A percentile compares a stretch with the other conserved stretches of the same genome.
These are phyloP conservation scores for Exophiala bonariae DNA, from an alignment of 2,329 filamentous ascomycete genomes.

Conservation along the genomic window DNA sequence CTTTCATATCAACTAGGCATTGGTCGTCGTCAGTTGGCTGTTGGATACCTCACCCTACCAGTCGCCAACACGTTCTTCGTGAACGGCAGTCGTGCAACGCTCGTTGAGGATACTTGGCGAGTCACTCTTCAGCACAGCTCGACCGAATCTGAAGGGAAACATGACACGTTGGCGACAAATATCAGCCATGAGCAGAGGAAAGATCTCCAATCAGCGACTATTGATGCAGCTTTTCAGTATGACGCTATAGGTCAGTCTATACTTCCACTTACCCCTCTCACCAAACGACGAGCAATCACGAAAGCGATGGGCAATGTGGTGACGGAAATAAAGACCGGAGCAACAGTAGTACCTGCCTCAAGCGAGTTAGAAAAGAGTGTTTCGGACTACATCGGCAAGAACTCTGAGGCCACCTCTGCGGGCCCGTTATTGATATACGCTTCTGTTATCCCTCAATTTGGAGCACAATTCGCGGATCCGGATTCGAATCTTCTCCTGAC, in stretches of 20 bases:
- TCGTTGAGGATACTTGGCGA: conserved; percentile 21
- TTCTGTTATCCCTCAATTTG: conserved; percentile 13
- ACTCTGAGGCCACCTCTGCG: conserved; percentile 2
- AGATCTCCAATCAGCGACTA: conserved; percentile 2
- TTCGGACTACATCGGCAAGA: conserved; percentile 7
- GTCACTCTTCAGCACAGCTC: neutral
- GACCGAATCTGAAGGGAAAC: neutral
- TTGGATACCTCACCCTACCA: conserved; percentile 11
- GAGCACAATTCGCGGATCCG: neutral
- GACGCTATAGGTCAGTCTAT: conserved; percentile 6
- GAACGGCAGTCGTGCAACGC: conserved; percentile 22
- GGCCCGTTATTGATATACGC: conserved; percentile 22
- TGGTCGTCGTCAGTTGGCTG: too few relatives aligned
- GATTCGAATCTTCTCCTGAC: neutral
- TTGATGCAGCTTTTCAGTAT: conserved; percentile 4
- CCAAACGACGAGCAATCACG: conserved; percentile 18
- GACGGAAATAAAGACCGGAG: conserved; percentile 22
- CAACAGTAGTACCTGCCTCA: conserved; percentile 20
- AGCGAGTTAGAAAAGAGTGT: conserved; percentile 26
- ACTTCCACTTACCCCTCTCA: conserved; percentile 19
- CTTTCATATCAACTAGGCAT: neutral
- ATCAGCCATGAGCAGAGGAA: conserved; percentile 2
- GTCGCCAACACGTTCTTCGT: conserved; percentile 28
- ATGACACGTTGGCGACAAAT: neutral
- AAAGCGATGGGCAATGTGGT: conserved; percentile 29